Evolutionary conservation across 306 rosid genomes (phyloP).

Genomic region (Castanea crenata): DNA sequence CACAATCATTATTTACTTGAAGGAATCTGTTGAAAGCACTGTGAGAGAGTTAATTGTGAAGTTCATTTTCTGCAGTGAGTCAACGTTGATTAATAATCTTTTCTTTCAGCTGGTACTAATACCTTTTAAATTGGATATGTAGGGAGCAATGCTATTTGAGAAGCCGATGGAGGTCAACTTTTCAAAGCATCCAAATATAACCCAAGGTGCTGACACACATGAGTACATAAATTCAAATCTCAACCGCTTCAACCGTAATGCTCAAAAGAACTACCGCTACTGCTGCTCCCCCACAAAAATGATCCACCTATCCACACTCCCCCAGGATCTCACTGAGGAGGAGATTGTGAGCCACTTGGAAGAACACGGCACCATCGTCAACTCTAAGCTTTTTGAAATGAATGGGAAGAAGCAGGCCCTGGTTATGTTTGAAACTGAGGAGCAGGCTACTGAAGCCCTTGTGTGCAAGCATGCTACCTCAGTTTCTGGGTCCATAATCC

Average conservation of each 20-base stretch:
- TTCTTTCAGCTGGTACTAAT: neutral
- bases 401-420: constrained; percentile 97
- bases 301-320: constrained; percentile 90
- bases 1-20: neutral
- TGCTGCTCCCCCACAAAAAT: constrained; percentile 98
- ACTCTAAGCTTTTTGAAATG: constrained; percentile 91
- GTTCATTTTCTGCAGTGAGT: neutral
- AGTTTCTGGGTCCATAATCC: constrained; percentile 69
- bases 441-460: constrained; percentile 94
- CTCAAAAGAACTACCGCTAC: constrained; percentile 95
- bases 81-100: neutral
- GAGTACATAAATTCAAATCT: constrained; percentile 89
- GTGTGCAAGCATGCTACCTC: constrained; percentile 95
- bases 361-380: constrained; percentile 74
- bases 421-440: constrained; percentile 87
- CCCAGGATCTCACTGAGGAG: constrained; percentile 83
- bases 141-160: constrained; percentile 90
- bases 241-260: constrained; percentile 96
- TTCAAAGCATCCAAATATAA: constrained; percentile 85
- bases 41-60: neutral
- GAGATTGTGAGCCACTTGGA: constrained; percentile 76
- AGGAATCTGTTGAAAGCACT: neutral
- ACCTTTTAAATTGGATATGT: constrained; percentile 14
- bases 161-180: constrained; percentile 93
- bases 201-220: constrained; percentile 90